Conservation (phyloP, 768 basidiomycete species). For the Naganishia antarctica region DNA sequence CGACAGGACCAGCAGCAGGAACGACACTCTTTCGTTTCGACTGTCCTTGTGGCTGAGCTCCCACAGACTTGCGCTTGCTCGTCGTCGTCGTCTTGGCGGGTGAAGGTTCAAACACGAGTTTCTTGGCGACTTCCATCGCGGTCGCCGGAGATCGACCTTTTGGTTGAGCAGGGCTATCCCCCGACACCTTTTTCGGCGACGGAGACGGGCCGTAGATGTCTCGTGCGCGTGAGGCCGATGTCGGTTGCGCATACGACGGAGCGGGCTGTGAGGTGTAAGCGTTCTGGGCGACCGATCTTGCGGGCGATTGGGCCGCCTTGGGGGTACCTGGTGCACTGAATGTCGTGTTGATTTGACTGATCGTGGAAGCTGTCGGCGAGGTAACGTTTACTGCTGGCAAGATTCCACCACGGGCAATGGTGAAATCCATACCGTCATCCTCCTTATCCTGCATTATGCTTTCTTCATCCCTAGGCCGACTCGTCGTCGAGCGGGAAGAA, state of each 20-base stretch:
- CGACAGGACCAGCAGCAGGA: background rate
- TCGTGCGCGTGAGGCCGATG: slow-evolving; percentile 30
- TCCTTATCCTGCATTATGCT: slow-evolving; percentile 26
- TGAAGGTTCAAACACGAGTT: slow-evolving; percentile 34
- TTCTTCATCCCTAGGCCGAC: background rate
- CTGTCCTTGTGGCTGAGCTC: background rate
- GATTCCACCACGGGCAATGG: slow-evolving; percentile 41
- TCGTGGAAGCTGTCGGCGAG: slow-evolving; percentile 14
- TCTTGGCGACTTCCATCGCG: slow-evolving; percentile 47
- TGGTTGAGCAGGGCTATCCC: slow-evolving; percentile 27
- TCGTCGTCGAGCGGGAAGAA: slow-evolving; percentile 37
- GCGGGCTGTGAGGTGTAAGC: background rate
- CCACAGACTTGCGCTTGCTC: slow-evolving; percentile 22
- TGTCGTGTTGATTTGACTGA: slow-evolving; percentile 8
- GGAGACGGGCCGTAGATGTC: slow-evolving; percentile 47
- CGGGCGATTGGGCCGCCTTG: slow-evolving; percentile 29
- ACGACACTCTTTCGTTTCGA: slow-evolving; percentile 13
- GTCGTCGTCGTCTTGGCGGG: slow-evolving; percentile 11
- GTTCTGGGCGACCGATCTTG: slow-evolving; percentile 38
- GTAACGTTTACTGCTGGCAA: slow-evolving; percentile 22
- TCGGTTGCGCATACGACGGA: slow-evolving; percentile 27
- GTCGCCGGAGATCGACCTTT: slow-evolving; percentile 37
- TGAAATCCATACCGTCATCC: slow-evolving; percentile 43
- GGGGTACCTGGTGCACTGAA: background rate
- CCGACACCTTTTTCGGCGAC: slow-evolving; percentile 34